Base-by-base conservation (phyloP, 305 asterid species). In the Withania somnifera region DNA sequence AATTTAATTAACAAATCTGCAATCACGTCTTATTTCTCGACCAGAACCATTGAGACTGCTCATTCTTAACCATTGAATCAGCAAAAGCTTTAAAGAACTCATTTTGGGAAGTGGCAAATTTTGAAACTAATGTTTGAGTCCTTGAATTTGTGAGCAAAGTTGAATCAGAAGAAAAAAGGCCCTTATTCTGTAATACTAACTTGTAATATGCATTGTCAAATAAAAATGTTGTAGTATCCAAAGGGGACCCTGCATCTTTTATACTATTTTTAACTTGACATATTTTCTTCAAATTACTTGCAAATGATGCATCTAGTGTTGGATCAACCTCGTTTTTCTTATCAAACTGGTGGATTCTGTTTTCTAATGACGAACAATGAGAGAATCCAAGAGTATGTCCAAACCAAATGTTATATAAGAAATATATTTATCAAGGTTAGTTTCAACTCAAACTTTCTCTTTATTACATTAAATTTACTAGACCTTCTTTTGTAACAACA, bases 21-120 rank as follows among this genome's bases (percentile, higher is more conserved):
- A 88, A 53, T 87, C 71, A 57, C 7, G 69, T 76, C 91, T 79
- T 77, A 85, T 64, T 78, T 88, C 91, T 47, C 84, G 83, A 6
- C 84, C 68, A 15, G 83, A 84, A 22, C 89, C 88, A 30, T 7
- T 82, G 1, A 88, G 82, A 57, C 88, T 83, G 13, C 91, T 86
- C 91, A 88, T 88, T n/a, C 71, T 85, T 88, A 79, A 88, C 85
- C 91, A 87, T 86, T 1, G 91, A 86, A 30, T 78, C 79, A 17
- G 58, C 87, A 82, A 88, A 88, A 26, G 87, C 88, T 54, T 32
- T 79, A 40, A 51, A 68, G 52, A 89, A 89, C 19, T 83, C 89
- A 56, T 84, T 24, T 6, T 86, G 88, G 4, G 91, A 89, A 45
- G 17, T 66, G 9, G 91, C 88, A 71, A 60, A 87, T 61, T 83